Base-by-base conservation (phyloP, 2,329 filamentous ascomycete genomes). In the Arthroderma uncinatum region DNA sequence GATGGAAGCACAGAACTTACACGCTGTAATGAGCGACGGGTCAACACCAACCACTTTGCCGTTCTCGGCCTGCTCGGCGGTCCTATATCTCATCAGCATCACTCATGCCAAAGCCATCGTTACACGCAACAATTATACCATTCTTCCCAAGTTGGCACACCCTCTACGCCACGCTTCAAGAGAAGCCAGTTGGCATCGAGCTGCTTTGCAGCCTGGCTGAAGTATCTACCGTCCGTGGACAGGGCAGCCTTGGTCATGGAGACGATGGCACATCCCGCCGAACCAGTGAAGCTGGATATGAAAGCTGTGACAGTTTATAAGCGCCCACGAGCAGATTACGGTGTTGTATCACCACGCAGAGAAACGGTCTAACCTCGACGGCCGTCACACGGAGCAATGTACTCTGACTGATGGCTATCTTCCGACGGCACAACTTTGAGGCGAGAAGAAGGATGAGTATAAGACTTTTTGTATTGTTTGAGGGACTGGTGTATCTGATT, bases 401-500 rank as follows among this genome's bases (percentile, higher is more conserved):
- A 98, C 76, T 98, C 93, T 64, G 92, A 97, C 64, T 92, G 89
- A 71, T 98, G 93, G 69, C 89, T 92, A 71, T 98, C 93, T 80
- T 97, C 93, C 34, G 92, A 96, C 0, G 93, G 93, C 5, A 97
- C 82, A 68, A 98, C 92, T 97, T 69, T 60, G 53, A 56, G 56
- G 64, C 64, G 61, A 47, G 28, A 62, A 67, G 77, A 64, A 79
- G 74, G 65, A 62, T 62, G 61, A 44, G 39, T 57, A 59, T 57
- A 56, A n/a, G 23, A 6, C 23, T 50, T 44, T 60, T 60, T 53
- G 52, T 16, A 50, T 30, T 30, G 7, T 7, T 55, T 14, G 47
- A 47, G 6, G 44, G 58, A 47, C 14, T 44, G 60, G 59, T 37
- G 23, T 56, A 60, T 61, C 60, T 65, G 63, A 63, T 58, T 44